These are phyloP conservation scores for Microthlaspi erraticum DNA, from an alignment of 345 rosid genomes.

Conservation along the genomic window DNA sequence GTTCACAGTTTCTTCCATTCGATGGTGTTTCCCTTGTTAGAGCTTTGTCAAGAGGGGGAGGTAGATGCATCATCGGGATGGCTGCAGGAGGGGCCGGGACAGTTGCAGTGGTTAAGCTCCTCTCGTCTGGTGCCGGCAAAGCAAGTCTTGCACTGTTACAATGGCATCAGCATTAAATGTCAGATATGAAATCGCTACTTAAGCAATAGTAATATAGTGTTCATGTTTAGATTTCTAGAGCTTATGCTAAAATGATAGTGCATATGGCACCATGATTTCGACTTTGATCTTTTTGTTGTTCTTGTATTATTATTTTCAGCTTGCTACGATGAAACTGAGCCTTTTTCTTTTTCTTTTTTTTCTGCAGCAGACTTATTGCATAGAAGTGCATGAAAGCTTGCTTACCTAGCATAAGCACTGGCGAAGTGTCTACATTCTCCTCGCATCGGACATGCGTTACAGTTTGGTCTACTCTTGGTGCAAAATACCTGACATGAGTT, in stretches of 20 bases:
- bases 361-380: not conserved
- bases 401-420: slow-evolving; percentile 97
- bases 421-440: slow-evolving; percentile 98
- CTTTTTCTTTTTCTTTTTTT: not conserved
- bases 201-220: slow-evolving; percentile 14
- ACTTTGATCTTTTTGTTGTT: slow-evolving; percentile 16
- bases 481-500: slow-evolving; percentile 81
- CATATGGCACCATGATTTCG: slow-evolving; percentile 2
- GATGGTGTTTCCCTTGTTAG: slow-evolving; percentile 30
- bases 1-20: slow-evolving; percentile 49
- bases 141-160: slow-evolving; percentile 86
- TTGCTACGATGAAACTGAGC: slow-evolving; percentile 18
- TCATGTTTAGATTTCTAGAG: slow-evolving; percentile 12
- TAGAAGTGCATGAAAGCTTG: slow-evolving; percentile 33
- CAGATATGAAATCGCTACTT: slow-evolving; percentile 27
- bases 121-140: slow-evolving; percentile 84
- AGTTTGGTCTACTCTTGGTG: slow-evolving; percentile 89
- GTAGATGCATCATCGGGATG: slow-evolving; percentile 53
- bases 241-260: slow-evolving; percentile 26
- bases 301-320: slow-evolving; percentile 13
- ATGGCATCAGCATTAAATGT: slow-evolving; percentile 38
- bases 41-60: slow-evolving; percentile 47
- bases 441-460: slow-evolving; percentile 98
- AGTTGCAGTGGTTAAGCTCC: slow-evolving; percentile 53
- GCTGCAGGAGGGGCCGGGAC: slow-evolving; percentile 39